Conservation (phyloP, 306 rosid genomes). For the Gynostemma pentaphyllum region DNA sequence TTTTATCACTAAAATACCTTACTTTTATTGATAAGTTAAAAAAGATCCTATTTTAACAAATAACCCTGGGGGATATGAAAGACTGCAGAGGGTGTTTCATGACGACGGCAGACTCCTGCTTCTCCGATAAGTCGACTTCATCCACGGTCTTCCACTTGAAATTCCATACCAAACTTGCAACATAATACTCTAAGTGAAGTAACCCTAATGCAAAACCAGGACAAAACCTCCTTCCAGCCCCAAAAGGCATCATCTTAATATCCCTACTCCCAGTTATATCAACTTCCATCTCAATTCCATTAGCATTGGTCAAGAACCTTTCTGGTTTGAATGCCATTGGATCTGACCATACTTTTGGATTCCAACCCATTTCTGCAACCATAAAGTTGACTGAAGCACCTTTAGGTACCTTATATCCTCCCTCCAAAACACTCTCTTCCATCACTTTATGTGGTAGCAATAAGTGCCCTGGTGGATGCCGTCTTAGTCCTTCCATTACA, state of each 20-base stretch:
- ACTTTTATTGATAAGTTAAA: too few relatives aligned
- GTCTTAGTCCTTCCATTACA: neutral
- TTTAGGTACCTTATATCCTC: neutral
- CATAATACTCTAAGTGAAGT: slow-evolving; percentile 6
- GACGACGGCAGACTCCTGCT: neutral
- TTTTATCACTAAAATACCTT: too few relatives aligned
- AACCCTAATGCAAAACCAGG: slow-evolving; percentile 5
- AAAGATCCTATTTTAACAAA: too few relatives aligned
- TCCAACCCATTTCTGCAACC: slow-evolving; percentile 14
- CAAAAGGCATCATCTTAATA: slow-evolving; percentile 14
- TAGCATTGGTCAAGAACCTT: neutral
- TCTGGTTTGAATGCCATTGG: slow-evolving; percentile 8
- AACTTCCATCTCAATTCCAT: neutral
- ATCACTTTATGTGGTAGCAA: neutral
- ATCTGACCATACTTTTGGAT: neutral
- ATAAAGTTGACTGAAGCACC: slow-evolving; percentile 6
- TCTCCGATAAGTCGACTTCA: slow-evolving; percentile 4
- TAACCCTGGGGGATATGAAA: neutral
- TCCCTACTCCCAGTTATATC: slow-evolving; percentile 11
- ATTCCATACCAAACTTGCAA: slow-evolving; percentile 3
- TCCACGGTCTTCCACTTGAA: neutral
- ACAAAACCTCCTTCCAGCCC: slow-evolving; percentile 10
- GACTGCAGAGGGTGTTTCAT: slow-evolving; percentile 6
- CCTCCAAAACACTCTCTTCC: slow-evolving; percentile 5
- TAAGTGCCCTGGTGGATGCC: neutral